Percentiles rank a stretch among this genome's conserved stretches.
Evolutionary conservation across 257 asterid genomes (phyloP).

Genomic region (Anisodus tanguticus): DNA sequence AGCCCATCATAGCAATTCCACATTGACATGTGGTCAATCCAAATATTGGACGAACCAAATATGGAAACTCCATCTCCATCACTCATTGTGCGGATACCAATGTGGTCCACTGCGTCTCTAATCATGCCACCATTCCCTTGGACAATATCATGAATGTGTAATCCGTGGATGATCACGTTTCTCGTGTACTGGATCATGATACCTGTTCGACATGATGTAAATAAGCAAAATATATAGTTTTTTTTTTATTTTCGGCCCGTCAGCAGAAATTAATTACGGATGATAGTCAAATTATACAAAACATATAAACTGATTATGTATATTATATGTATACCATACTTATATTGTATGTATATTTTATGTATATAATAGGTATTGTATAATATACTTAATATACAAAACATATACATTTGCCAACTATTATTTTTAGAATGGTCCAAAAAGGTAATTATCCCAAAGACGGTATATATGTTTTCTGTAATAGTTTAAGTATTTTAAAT

Average conservation of each 20-base stretch:
- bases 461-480: too few species aligned
- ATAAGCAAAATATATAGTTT: not conserved
- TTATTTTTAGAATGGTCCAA: too few species aligned
- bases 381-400: too few species aligned
- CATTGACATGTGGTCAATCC: conserved; percentile 67
- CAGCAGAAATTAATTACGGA: too few species aligned
- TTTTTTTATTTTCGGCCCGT: too few species aligned
- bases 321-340: too few species aligned
- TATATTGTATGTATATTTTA: too few species aligned
- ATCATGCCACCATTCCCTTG: conserved; percentile 37
- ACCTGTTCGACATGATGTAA: not conserved
- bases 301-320: too few species aligned
- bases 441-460: too few species aligned
- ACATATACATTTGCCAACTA: too few species aligned
- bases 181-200: conserved; percentile 38
- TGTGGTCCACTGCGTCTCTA: conserved; percentile 39
- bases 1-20: conserved; percentile 42
- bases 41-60: conserved; percentile 45
- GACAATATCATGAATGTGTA: conserved; percentile 40
- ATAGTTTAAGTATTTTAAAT: not conserved
- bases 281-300: too few species aligned
- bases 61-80: conserved; percentile 49
- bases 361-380: too few species aligned
- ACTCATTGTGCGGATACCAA: conserved; percentile 36
- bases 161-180: conserved; percentile 45